These are phyloP conservation scores for Pseudevernia furfuracea DNA, from an alignment of 495 filamentous ascomycete genomes.

Conservation along the genomic window DNA sequence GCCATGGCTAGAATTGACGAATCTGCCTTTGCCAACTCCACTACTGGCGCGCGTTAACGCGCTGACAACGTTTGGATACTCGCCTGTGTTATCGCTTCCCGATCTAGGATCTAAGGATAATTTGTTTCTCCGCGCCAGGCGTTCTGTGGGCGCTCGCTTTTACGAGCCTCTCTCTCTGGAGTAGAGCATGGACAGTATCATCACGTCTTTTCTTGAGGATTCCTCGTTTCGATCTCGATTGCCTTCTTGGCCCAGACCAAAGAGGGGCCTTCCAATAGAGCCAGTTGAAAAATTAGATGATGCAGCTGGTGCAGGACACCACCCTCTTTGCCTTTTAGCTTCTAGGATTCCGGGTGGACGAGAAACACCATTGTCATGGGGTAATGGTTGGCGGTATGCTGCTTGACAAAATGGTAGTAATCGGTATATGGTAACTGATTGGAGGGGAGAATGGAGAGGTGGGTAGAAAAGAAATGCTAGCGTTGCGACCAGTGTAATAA, in stretches of 20 bases:
- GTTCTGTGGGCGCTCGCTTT: not conserved
- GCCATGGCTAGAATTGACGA: not conserved
- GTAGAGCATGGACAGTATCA: not conserved
- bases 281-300: not conserved
- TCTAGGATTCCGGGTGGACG: not conserved
- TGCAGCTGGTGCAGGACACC: not conserved
- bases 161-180: not conserved
- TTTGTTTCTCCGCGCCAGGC: not conserved
- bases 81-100: not conserved
- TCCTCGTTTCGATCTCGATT: not conserved
- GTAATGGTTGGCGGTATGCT: not conserved
- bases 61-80: constrained; percentile 3
- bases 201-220: no score
- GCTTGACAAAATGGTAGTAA: not conserved
- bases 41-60: constrained; percentile 2
- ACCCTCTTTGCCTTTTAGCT: not conserved
- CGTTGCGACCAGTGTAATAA: constrained; percentile 1
- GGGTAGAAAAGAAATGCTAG: not conserved
- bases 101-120: no score
- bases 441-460: not conserved
- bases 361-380: not conserved
- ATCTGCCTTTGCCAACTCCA: not conserved
- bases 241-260: not conserved
- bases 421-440: not conserved
- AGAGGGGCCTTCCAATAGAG: not conserved